Evolutionary conservation across 2,329 filamentous ascomycete species (phyloP).

Genomic region (Trichoderma hamatum): DNA sequence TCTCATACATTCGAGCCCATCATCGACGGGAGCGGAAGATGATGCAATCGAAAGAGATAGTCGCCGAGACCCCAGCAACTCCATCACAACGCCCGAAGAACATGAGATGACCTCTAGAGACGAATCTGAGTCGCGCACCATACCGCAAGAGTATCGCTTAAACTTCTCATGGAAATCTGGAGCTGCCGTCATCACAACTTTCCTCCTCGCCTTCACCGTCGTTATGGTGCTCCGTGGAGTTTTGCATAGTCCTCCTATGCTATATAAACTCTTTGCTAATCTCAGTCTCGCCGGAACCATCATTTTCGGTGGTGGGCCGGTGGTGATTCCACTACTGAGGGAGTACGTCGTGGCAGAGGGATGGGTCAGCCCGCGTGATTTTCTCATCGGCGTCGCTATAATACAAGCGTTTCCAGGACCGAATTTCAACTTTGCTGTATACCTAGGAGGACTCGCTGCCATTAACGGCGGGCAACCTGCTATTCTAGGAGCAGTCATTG

Average conservation of each 20-base stretch:
- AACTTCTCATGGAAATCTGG: constrained; percentile 52
- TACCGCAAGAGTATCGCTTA: constrained; percentile 38
- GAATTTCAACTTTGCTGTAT: constrained; percentile 59
- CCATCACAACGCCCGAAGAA: not conserved
- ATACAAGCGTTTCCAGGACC: constrained; percentile 67
- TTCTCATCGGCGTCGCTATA: constrained; percentile 72
- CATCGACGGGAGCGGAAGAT: not conserved
- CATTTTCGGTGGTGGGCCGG: constrained; percentile 66
- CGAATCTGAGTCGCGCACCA: constrained; percentile 35
- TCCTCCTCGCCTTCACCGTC: constrained; percentile 59
- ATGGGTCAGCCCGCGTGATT: constrained; percentile 72
- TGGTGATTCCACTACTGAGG: constrained; percentile 65
- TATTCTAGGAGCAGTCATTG: constrained; percentile 53
- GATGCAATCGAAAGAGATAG: not conserved
- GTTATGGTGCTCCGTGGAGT: constrained; percentile 57
- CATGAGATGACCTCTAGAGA: not conserved
- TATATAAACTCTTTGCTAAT: constrained; percentile 68
- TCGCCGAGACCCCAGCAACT: not conserved
- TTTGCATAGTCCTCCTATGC: constrained; percentile 45
- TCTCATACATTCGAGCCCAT: not conserved
- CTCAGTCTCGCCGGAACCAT: constrained; percentile 74
- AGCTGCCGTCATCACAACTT: constrained; percentile 46
- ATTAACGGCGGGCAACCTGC: constrained; percentile 42
- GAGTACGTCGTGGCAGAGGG: constrained; percentile 67
- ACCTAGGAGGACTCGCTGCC: constrained; percentile 56